Evolutionary conservation across 208 protist species (phyloP), one percentile per base, ranked within the genome.

Genomic region (Kentomonas sorsogonicus): DNA sequence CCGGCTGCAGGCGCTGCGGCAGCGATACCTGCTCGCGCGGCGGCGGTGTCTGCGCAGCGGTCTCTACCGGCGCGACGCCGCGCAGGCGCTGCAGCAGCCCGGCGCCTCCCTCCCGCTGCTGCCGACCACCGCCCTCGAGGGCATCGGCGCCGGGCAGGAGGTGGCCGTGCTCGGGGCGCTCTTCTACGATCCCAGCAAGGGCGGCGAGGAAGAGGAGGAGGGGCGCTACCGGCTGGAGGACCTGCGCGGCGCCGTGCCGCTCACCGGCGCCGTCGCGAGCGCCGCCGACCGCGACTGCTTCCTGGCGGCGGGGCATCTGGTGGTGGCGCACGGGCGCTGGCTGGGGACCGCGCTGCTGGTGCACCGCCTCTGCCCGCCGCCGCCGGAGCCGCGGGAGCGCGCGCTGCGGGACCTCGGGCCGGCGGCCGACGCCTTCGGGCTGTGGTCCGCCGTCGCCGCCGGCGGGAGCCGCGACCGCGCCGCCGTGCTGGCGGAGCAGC

Each of bases 31-130:
- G 1, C 70, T 91, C 41, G 77, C 83, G n/a, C 74, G 79, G 1
- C 70, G 82, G 44, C 74, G 89, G 9, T 92, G 85, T 55, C 61
- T 88, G 44, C 72, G 82, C 27, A 93, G 89, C 59, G 89, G 85
- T 13, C 20, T 91, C 27, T 94, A 88, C 63, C 71, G 77, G 15
- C 74, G 75, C 16, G 79, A 83, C 25, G 64, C 20, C 40, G 68
- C n/a, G 5, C 15, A 43, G 30, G 36, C 29, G 41, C 43, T 20
- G 38, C 47, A 13, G 36, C 13, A 23, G 55, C 65, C 23, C 59
- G 63, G 69, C 11, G 64, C 72, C 13, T 43, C 84, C 25, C 54
- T 79, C n/a, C 74, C 80, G 5, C 65, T 95, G 41, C 62, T 95
- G 51, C 71, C 82, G 11, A 91, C 68, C 25, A 84, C 81, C 23